Conservation (phyloP, 2,329 filamentous ascomycete genomes). For the Coniochaeta pulveracea region DNA sequence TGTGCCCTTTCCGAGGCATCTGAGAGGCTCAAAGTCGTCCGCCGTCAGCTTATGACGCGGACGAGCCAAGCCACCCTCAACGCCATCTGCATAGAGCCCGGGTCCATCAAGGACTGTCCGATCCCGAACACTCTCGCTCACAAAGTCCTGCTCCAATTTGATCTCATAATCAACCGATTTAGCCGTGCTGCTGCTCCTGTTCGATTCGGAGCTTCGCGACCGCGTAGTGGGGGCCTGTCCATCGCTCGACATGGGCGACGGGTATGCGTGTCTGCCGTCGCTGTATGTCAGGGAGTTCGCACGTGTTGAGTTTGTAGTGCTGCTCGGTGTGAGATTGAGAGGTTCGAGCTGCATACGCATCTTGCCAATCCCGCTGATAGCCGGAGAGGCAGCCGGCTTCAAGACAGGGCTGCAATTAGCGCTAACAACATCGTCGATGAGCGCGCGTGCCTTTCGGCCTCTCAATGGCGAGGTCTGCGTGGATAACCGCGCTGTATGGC, state of each 20-base stretch:
- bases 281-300: constrained; percentile 44
- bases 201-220: constrained; percentile 30
- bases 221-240: constrained; percentile 50
- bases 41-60: constrained; percentile 75
- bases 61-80: constrained; percentile 41
- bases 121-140: constrained; percentile 51
- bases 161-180: constrained; percentile 63
- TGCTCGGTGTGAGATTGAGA: constrained; percentile 58
- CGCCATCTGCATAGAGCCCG: constrained; percentile 24
- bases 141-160: constrained; percentile 72
- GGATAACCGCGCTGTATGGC: constrained; percentile 13
- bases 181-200: constrained; percentile 29
- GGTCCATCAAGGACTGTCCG: constrained; percentile 13
- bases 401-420: constrained; percentile 52
- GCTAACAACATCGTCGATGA: constrained; percentile 46
- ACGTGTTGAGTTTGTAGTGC: constrained; percentile 28
- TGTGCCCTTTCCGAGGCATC: constrained; percentile 90
- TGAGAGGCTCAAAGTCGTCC: constrained; percentile 79
- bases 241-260: constrained; percentile 16
- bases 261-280: constrained; percentile 31
- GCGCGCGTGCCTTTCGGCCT: constrained; percentile 21
- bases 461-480: constrained; percentile 16
- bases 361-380: constrained; percentile 65
- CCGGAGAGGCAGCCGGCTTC: constrained; percentile 37
- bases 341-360: constrained; percentile 74